These are phyloP conservation scores for Coccinonectria pachysandricola DNA, from an alignment of 2,329 filamentous ascomycete species.

Conservation along the genomic window DNA sequence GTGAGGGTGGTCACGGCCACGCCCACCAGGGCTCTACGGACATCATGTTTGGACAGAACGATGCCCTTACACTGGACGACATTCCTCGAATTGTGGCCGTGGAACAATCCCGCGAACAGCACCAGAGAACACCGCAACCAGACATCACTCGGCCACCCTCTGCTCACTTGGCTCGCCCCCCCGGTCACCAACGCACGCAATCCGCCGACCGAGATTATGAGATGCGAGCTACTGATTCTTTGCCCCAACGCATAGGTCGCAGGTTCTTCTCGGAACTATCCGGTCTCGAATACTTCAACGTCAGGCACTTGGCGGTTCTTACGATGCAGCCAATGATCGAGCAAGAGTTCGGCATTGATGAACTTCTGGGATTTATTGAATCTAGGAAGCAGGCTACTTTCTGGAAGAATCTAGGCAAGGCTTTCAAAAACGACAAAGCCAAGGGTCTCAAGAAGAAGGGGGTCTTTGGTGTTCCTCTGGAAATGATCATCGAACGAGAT, in stretches of 20 bases:
- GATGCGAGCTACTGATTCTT: slow-evolving; percentile 40
- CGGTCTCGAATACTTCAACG: slow-evolving; percentile 92
- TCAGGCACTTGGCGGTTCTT: slow-evolving; percentile 86
- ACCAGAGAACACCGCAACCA: slow-evolving; percentile 42
- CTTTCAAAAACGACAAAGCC: slow-evolving; percentile 76
- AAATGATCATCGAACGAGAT: slow-evolving; percentile 82
- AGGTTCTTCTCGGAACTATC: slow-evolving; percentile 95
- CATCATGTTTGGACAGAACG: slow-evolving; percentile 79
- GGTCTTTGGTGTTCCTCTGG: slow-evolving; percentile 82
- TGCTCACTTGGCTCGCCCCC: slow-evolving; percentile 35
- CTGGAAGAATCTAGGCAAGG: slow-evolving; percentile 97
- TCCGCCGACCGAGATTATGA: slow-evolving; percentile 42
- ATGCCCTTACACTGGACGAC: slow-evolving; percentile 88
- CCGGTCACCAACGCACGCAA: slow-evolving; percentile 57
- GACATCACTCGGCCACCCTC: slow-evolving; percentile 29
- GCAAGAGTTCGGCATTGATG: slow-evolving; percentile 84
- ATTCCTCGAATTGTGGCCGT: slow-evolving; percentile 93
- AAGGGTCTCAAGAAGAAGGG: slow-evolving; percentile 83
- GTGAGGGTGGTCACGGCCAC: slow-evolving; percentile 37
- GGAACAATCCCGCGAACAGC: slow-evolving; percentile 88
- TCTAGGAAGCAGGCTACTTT: slow-evolving; percentile 81
- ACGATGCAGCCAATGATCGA: slow-evolving; percentile 91
- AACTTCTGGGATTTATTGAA: slow-evolving; percentile 85
- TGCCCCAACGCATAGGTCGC: slow-evolving; percentile 48
- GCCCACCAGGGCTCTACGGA: slow-evolving; percentile 51